Conservation (phyloP, 768 basidiomycete genomes). For the Kwoniella botswanensis region DNA sequence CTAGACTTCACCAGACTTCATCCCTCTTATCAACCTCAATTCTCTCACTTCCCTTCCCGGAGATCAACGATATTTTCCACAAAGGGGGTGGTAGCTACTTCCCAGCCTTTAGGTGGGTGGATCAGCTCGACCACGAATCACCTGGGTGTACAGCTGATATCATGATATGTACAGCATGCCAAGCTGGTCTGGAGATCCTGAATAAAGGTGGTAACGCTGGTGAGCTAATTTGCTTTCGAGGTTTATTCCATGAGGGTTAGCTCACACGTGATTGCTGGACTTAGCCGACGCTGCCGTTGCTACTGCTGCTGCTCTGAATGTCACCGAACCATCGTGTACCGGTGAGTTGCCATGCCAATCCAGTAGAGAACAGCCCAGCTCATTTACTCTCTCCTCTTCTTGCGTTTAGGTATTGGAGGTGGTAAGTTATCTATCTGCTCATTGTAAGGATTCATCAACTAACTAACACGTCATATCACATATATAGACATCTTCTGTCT, state of each 20-base stretch:
- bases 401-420: conserved; percentile 46
- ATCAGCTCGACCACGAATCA: background rate
- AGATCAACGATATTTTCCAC: conserved; percentile 83
- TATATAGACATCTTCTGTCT: conserved; percentile 70
- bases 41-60: conserved; percentile 78
- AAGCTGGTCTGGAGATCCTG: conserved; percentile 89
- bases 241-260: background rate
- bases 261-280: background rate
- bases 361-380: background rate
- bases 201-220: conserved; percentile 95
- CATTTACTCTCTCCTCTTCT: background rate
- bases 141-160: conserved; percentile 17
- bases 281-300: conserved; percentile 95
- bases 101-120: conserved; percentile 68
- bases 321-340: conserved; percentile 84
- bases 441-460: conserved; percentile 1
- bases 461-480: too few relatives aligned
- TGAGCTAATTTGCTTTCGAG: conserved; percentile 52
- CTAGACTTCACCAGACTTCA: conserved; percentile 70
- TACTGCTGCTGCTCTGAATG: conserved; percentile 86
- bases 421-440: conserved; percentile 43
- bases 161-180: conserved; percentile 68
- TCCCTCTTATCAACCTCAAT: conserved; percentile 66
- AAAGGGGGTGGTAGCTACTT: conserved; percentile 84
- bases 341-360: conserved; percentile 68